Evolutionary conservation across 139 green algal genomes (phyloP).

Genomic region (Edaphochlamys debaryana): DNA sequence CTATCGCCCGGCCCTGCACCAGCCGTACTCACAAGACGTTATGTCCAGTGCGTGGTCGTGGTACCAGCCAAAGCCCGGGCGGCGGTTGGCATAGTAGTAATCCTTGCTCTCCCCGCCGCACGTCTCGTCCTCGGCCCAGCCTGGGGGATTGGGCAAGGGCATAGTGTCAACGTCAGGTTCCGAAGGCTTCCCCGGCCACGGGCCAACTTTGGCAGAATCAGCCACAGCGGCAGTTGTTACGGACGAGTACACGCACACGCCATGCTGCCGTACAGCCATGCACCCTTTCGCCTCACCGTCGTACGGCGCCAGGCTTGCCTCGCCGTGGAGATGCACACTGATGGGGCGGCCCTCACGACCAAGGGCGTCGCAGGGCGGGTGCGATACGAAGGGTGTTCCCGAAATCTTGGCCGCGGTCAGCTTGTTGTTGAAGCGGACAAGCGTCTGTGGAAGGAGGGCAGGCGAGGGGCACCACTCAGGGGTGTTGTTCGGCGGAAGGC

Average conservation of each 20-base stretch:
- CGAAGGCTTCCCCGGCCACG: too few species aligned
- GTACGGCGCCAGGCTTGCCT: neutral
- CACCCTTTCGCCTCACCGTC: too few species aligned
- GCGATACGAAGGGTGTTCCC: neutral
- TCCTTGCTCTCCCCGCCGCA: conserved; percentile 31
- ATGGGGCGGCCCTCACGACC: neutral
- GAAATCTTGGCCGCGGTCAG: neutral
- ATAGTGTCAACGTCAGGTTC: too few species aligned
- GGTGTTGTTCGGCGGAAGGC: too few species aligned
- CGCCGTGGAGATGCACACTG: neutral
- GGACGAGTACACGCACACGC: too few species aligned
- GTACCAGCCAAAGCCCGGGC: neutral
- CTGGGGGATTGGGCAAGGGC: neutral
- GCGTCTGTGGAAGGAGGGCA: too few species aligned
- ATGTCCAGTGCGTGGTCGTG: conserved; percentile 25
- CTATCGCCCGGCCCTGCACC: too few species aligned
- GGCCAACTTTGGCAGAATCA: too few species aligned
- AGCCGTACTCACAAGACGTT: neutral
- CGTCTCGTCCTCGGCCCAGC: conserved; percentile 21
- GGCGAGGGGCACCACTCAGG: too few species aligned
- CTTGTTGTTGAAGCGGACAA: conserved; percentile 23
- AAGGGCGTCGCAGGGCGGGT: neutral
- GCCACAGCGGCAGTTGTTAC: too few species aligned
- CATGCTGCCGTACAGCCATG: too few species aligned
- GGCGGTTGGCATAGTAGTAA: conserved; percentile 9